Evolutionary conservation across 371 early-diverging fungal species (phyloP).

Genomic region (Zancudomyces culisetae): DNA sequence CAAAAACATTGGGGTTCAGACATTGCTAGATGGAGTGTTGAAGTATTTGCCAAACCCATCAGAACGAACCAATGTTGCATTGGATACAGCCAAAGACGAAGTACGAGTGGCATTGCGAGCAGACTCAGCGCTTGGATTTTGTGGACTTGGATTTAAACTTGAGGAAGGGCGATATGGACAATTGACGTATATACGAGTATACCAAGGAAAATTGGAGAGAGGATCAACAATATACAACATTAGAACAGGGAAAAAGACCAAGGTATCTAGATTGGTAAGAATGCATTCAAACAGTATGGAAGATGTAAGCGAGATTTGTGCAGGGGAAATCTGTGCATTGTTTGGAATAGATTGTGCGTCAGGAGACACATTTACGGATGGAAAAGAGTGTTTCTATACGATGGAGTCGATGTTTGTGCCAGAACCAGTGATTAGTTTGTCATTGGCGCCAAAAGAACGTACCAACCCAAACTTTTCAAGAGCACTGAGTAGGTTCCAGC

Average conservation of each 20-base stretch:
- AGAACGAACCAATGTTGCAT: constrained; percentile 52
- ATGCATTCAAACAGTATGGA: constrained; percentile 98
- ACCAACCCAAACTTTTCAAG: constrained; percentile 85
- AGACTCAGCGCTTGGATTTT: constrained; percentile 52
- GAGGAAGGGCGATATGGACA: constrained; percentile 93
- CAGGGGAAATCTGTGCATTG: constrained; percentile 95
- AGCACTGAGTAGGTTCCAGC: constrained; percentile 84
- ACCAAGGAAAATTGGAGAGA: constrained; percentile 79
- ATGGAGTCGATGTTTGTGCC: constrained; percentile 87
- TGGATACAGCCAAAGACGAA: constrained; percentile 50
- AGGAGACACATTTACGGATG: constrained; percentile 94
- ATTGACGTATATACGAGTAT: constrained; percentile 89
- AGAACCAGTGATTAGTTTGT: constrained; percentile 88
- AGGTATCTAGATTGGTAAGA: constrained; percentile 86
- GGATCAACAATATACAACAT: constrained; percentile 74
- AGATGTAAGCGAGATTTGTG: constrained; percentile 81
- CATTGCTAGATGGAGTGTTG: constrained; percentile 52
- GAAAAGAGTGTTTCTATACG: constrained; percentile 68
- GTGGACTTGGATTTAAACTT: constrained; percentile 85
- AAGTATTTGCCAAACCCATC: constrained; percentile 58
- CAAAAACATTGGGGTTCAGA: constrained; percentile 68
- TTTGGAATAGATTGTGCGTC: constrained; percentile 96
- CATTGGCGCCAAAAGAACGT: constrained; percentile 73
- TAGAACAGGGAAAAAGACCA: constrained; percentile 83
- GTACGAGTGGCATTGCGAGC: constrained; percentile 19